Evolutionary conservation across 2,329 filamentous ascomycete species (phyloP).

Genomic region (Neoarthrinium moseri): DNA sequence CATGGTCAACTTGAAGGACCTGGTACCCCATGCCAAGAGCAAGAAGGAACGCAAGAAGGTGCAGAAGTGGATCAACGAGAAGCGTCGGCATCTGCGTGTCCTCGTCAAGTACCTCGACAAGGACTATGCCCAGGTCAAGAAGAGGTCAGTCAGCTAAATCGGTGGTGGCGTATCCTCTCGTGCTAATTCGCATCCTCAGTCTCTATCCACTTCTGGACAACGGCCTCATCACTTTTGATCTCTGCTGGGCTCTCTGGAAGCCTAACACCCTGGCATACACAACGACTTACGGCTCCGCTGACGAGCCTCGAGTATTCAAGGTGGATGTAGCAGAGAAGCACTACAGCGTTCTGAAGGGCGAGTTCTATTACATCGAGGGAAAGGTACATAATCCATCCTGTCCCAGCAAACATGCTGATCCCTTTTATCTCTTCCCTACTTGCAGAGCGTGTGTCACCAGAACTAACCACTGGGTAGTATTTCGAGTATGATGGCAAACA

Average conservation of each 20-base stretch:
- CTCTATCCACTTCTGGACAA: slow-evolving; percentile 78
- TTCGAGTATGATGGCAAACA: slow-evolving; percentile 87
- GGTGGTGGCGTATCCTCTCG: background rate
- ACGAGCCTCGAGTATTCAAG: slow-evolving; percentile 80
- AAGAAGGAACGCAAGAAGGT: slow-evolving; percentile 62
- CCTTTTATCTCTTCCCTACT: background rate
- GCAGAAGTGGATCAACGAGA: slow-evolving; percentile 54
- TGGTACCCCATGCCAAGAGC: slow-evolving; percentile 43
- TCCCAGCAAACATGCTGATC: background rate
- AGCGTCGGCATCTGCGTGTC: slow-evolving; percentile 67
- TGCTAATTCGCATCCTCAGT: slow-evolving; percentile 34
- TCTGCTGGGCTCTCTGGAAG: slow-evolving; percentile 87
- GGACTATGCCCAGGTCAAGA: slow-evolving; percentile 77
- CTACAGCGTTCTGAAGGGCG: slow-evolving; percentile 65
- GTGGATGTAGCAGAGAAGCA: slow-evolving; percentile 75
- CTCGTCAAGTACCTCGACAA: slow-evolving; percentile 75
- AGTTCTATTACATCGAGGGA: slow-evolving; percentile 76
- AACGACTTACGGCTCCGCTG: slow-evolving; percentile 71
- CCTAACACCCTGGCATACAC: slow-evolving; percentile 79
- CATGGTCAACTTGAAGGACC: slow-evolving; percentile 63
- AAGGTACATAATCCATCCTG: slow-evolving; percentile 32
- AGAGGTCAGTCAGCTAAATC: slow-evolving; percentile 36
- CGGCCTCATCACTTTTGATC: slow-evolving; percentile 83
- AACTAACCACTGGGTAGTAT: slow-evolving; percentile 45
- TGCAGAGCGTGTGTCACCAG: background rate